Evolutionary conservation across 2,329 filamentous ascomycete species (phyloP).

Genomic region (Aspergillus floridensis): DNA sequence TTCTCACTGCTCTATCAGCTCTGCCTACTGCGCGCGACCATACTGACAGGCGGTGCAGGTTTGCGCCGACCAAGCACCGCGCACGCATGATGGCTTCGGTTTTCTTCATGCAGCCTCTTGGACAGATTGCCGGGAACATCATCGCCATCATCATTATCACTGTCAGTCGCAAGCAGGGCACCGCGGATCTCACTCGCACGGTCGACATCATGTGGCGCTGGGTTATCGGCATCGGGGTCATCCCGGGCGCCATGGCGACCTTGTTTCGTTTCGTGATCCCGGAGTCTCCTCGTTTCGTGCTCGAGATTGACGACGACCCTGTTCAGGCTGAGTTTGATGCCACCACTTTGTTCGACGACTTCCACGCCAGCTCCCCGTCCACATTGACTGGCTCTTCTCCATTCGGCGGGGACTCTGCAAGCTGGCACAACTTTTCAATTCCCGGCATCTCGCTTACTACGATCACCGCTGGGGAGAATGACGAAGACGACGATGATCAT

Average conservation of each 20-base stretch:
- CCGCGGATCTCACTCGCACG: constrained; percentile 32
- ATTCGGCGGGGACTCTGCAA: constrained; percentile 26
- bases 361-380: constrained; percentile 8
- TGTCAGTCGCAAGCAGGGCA: constrained; percentile 24
- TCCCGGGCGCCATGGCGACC: constrained; percentile 63
- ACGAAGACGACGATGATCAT: background rate
- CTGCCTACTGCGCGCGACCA: background rate
- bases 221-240: constrained; percentile 63
- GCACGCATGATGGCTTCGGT: constrained; percentile 67
- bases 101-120: constrained; percentile 68
- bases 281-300: constrained; percentile 63
- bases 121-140: constrained; percentile 63
- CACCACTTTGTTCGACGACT: constrained; percentile 55
- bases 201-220: constrained; percentile 66
- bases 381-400: constrained; percentile 11
- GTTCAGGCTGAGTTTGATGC: constrained; percentile 59
- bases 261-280: constrained; percentile 66
- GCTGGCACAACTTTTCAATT: constrained; percentile 22
- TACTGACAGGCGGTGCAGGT: constrained; percentile 27
- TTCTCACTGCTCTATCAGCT: background rate
- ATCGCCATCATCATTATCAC: constrained; percentile 53
- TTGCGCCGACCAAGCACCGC: constrained; percentile 58
- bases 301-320: constrained; percentile 64
- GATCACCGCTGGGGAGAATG: constrained; percentile 18
- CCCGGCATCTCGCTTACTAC: constrained; percentile 28